These are phyloP conservation scores for Colletotrichum sp. DNA, from an alignment of 2,329 filamentous ascomycete species.

Conservation along the genomic window DNA sequence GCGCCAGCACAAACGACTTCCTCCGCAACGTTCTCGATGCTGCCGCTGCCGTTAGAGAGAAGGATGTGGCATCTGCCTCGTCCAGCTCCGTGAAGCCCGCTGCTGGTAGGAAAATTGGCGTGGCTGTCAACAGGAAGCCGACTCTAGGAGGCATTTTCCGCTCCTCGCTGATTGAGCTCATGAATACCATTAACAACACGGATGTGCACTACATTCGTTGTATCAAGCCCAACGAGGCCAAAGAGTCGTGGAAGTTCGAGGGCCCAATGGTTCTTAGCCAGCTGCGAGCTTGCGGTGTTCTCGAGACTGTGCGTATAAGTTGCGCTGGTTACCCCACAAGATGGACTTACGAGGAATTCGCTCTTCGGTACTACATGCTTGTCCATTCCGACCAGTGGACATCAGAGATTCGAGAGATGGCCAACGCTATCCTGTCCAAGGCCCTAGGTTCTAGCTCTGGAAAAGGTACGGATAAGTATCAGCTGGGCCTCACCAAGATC, in stretches of 20 bases:
- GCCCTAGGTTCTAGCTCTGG: constrained; percentile 81
- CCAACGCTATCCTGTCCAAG: constrained; percentile 87
- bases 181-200: constrained; percentile 96
- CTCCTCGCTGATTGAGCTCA: constrained; percentile 95
- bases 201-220: constrained; percentile 99
- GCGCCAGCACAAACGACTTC: constrained; percentile 84
- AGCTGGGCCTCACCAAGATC: constrained; percentile 96
- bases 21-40: constrained; percentile 84
- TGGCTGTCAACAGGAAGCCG: constrained; percentile 93
- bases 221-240: constrained; percentile 98
- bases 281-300: constrained; percentile 95
- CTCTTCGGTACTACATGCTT: constrained; percentile 96
- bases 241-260: constrained; percentile 97
- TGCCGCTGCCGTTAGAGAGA: constrained; percentile 86
- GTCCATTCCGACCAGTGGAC: constrained; percentile 91
- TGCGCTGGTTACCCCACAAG: constrained; percentile 95
- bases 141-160: constrained; percentile 99
- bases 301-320: constrained; percentile 97
- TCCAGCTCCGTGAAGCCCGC: constrained; percentile 80
- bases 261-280: constrained; percentile 99
- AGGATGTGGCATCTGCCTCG: constrained; percentile 72
- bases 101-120: constrained; percentile 84
- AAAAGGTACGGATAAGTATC: constrained; percentile 88
- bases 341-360: constrained; percentile 99
- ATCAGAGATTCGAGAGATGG: constrained; percentile 91